Conservation (phyloP, 2,329 filamentous ascomycete genomes). For the Epichloe gansuensis region DNA sequence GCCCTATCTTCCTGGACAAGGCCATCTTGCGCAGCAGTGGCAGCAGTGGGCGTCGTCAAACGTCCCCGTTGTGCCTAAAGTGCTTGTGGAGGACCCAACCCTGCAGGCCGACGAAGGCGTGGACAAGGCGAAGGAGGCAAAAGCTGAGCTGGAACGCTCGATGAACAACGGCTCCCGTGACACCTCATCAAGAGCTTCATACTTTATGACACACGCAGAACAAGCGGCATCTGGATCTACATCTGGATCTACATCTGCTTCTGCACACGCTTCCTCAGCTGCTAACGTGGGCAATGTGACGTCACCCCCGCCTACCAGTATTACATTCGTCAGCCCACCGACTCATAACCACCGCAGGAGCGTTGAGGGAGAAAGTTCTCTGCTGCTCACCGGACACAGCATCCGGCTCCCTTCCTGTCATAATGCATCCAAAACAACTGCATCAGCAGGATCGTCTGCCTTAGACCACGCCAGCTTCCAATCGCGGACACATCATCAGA, state of each 20-base stretch:
- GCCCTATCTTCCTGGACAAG: background rate
- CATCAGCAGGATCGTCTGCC: background rate
- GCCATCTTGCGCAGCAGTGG: constrained; percentile 7
- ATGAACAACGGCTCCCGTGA: constrained; percentile 15
- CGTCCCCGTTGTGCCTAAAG: constrained; percentile 33
- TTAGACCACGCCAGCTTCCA: background rate
- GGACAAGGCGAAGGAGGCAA: constrained; percentile 32
- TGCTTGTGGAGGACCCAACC: constrained; percentile 36
- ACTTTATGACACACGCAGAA: background rate
- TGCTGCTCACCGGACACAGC: constrained; percentile 1
- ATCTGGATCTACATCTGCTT: constrained; percentile 2
- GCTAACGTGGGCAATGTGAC: background rate
- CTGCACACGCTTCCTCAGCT: constrained; percentile 5
- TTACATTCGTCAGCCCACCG: constrained; percentile 3
- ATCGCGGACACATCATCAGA: constrained; percentile 9
- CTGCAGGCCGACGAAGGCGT: constrained; percentile 20
- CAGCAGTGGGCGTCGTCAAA: constrained; percentile 17
- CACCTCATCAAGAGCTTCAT: constrained; percentile 8
- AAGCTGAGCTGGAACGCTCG: constrained; percentile 22
- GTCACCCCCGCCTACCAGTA: background rate
- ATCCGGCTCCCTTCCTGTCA: constrained; percentile 1
- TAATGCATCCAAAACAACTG: background rate
- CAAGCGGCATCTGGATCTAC: no score
- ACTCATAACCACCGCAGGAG: constrained; percentile 12
- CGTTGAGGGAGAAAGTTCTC: constrained; percentile 12